phyloP scores from a whole-genome alignment of 176 grass and related monocot genomes.

The Ananas comosus region DNA sequence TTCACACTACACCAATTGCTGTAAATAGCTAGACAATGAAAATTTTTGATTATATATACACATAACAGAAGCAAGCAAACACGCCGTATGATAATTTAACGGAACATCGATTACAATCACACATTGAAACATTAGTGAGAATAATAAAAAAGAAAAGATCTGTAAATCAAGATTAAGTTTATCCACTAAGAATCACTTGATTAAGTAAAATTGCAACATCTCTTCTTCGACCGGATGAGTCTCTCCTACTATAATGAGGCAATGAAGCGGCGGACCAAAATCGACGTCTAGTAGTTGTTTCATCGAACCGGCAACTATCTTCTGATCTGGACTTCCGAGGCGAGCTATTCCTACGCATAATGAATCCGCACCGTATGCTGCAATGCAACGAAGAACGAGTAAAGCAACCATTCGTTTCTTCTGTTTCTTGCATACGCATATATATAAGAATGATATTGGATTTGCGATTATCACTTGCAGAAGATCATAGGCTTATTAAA shows the following conservation, averaged over 20 bases:
- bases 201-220: constrained; percentile 73
- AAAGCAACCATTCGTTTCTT: background rate
- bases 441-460: background rate
- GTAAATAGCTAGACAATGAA: no score
- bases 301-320: constrained; percentile 74
- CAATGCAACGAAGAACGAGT: constrained; percentile 15
- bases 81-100: no score
- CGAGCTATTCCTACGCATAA: constrained; percentile 76
- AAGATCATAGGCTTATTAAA: background rate
- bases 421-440: background rate
- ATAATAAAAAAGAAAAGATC: no score
- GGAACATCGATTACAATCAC: no score
- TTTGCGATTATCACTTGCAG: background rate
- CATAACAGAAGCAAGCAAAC: no score
- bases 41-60: no score
- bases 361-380: constrained; percentile 53
- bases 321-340: constrained; percentile 78
- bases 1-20: no score
- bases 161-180: background rate
- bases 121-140: no score
- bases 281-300: constrained; percentile 54
- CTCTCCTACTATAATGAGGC: constrained; percentile 77
- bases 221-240: constrained; percentile 83
- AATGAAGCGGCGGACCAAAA: constrained; percentile 89
- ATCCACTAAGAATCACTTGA: constrained; percentile 22